Conservation (phyloP, 345 rosid species). For the Hibiscus tridactylites region DNA sequence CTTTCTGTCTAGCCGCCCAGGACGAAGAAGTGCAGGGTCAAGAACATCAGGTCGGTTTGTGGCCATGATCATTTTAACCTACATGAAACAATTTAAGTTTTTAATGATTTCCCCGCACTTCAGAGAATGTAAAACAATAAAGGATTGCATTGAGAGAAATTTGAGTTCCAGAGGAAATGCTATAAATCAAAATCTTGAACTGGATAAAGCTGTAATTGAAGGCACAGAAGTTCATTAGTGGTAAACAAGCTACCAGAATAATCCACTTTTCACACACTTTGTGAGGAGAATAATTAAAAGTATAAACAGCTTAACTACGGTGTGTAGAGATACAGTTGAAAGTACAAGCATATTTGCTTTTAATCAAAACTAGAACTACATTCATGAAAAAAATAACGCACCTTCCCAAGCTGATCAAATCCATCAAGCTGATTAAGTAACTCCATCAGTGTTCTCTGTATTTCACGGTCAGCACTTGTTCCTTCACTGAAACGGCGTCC, state of each 20-base stretch:
- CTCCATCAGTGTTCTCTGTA: slow-evolving; percentile 95
- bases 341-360: background rate
- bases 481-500: slow-evolving; percentile 98
- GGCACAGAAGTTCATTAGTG: background rate
- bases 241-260: background rate
- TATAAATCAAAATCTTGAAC: background rate
- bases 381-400: slow-evolving; percentile 15
- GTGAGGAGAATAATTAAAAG: background rate
- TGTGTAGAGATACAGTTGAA: background rate
- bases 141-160: background rate
- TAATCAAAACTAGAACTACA: background rate
- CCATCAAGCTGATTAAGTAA: slow-evolving; percentile 97
- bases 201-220: background rate
- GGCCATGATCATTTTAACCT: slow-evolving; percentile 99
- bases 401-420: slow-evolving; percentile 95
- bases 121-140: background rate
- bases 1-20: slow-evolving; percentile 51
- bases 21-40: slow-evolving; percentile 95
- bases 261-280: background rate
- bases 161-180: background rate
- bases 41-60: slow-evolving; percentile 95
- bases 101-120: background rate
- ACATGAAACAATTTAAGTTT: background rate
- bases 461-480: slow-evolving; percentile 98
- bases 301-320: background rate